Evolutionary conservation across 495 filamentous ascomycete species (phyloP).

Genomic region (Jackrogersella minutella): DNA sequence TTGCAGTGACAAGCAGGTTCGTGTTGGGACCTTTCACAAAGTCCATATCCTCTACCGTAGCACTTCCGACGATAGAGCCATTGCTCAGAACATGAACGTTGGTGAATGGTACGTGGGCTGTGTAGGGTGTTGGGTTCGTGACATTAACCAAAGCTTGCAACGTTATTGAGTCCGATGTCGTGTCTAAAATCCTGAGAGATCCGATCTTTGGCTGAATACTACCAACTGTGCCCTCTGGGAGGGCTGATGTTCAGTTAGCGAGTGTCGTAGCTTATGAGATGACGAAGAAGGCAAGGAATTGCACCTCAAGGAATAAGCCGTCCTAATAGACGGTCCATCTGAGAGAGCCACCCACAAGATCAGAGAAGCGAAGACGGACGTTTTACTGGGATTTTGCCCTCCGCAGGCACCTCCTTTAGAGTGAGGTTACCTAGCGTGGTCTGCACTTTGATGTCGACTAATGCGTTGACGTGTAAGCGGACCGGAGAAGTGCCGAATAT

Average conservation of each 20-base stretch:
- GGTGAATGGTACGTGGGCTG: slow-evolving; percentile 77
- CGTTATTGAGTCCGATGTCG: slow-evolving; percentile 70
- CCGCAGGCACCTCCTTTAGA: slow-evolving; percentile 81
- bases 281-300: slow-evolving; percentile 31
- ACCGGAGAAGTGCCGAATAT: slow-evolving; percentile 74
- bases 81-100: slow-evolving; percentile 80
- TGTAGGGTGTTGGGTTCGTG: slow-evolving; percentile 89
- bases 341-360: slow-evolving; percentile 59
- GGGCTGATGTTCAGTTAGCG: slow-evolving; percentile 48
- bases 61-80: slow-evolving; percentile 75
- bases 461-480: slow-evolving; percentile 74
- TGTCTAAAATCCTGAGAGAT: slow-evolving; percentile 70
- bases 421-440: slow-evolving; percentile 81
- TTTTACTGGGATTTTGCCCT: slow-evolving; percentile 87
- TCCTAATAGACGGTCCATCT: slow-evolving; percentile 29
- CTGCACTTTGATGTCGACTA: slow-evolving; percentile 80
- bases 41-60: slow-evolving; percentile 65
- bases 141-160: slow-evolving; percentile 76
- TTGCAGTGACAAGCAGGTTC: slow-evolving; percentile 70
- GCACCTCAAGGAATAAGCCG: slow-evolving; percentile 27
- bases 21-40: slow-evolving; percentile 75
- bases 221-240: slow-evolving; percentile 51
- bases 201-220: slow-evolving; percentile 68
- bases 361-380: slow-evolving; percentile 67
- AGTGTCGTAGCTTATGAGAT: background rate